A percentile compares a stretch with the other conserved stretches of the same genome.
Evolutionary conservation across 164 flowering plant genomes (phyloP).

Genomic region (Pachysandra terminalis): DNA sequence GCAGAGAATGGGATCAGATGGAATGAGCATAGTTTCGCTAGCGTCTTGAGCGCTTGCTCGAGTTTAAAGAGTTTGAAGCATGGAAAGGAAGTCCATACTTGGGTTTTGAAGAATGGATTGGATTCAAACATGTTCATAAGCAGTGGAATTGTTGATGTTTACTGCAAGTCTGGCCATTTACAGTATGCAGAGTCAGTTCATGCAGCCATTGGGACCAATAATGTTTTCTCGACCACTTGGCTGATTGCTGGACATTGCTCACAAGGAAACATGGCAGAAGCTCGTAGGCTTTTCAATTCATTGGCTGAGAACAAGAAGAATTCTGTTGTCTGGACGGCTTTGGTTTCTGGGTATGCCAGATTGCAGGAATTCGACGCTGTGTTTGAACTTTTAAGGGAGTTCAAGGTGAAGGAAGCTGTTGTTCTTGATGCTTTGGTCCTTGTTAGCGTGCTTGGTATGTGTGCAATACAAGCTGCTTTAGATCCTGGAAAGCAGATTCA

Average conservation of each 20-base stretch:
- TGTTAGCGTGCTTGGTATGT: conserved; percentile 46
- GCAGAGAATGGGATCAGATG: conserved; percentile 34
- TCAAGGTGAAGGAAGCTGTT: conserved; percentile 19
- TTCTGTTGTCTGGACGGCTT: conserved; percentile 66
- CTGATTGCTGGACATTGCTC: conserved; percentile 62
- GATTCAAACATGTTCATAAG: conserved; percentile 49
- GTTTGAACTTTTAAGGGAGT: conserved; percentile 52
- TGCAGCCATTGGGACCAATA: conserved; percentile 21
- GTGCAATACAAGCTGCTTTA: conserved; percentile 58
- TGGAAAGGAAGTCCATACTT: conserved; percentile 67
- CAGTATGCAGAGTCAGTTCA: conserved; percentile 53
- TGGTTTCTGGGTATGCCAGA: conserved; percentile 68
- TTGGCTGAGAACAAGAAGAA: conserved; percentile 55
- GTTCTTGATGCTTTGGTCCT: conserved; percentile 49
- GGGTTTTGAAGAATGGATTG: conserved; percentile 49
- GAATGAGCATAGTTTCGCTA: conserved; percentile 60
- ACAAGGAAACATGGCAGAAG: conserved; percentile 58
- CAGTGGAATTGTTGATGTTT: conserved; percentile 69
- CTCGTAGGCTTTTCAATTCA: conserved; percentile 59
- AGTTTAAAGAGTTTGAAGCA: conserved; percentile 34
- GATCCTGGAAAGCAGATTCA: conserved; percentile 75
- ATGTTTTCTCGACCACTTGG: conserved; percentile 47
- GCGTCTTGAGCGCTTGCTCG: conserved; percentile 61
- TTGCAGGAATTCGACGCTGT: conserved; percentile 44
- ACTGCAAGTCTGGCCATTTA: conserved; percentile 70